Conservation (phyloP, 2,329 filamentous ascomycete species). For the Colletotrichum australisinense region DNA sequence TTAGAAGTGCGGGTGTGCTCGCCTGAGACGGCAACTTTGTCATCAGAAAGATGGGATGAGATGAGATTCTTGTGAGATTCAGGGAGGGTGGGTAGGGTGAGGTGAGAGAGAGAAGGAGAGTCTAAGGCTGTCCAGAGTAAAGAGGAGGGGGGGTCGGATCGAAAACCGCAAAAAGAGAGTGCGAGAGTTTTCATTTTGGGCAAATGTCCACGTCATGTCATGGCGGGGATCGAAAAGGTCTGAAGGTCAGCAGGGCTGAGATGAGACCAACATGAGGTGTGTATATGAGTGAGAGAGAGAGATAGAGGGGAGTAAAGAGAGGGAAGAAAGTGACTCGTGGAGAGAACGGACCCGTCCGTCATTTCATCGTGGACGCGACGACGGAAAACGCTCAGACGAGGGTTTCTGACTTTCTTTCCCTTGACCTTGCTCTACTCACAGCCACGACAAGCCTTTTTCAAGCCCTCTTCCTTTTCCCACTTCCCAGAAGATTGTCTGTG, state of each 20-base stretch:
- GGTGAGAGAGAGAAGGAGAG: background rate
- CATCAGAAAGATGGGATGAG: slow-evolving; percentile 9
- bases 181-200: background rate
- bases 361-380: background rate
- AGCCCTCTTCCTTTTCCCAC: background rate
- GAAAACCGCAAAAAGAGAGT: background rate
- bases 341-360: background rate
- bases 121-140: too few relatives aligned
- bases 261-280: slow-evolving; percentile 29
- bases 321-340: background rate
- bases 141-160: background rate
- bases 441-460: background rate
- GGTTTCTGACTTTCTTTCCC: background rate
- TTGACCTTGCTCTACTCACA: background rate
- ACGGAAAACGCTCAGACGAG: background rate
- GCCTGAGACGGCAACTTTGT: background rate
- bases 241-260: slow-evolving; percentile 27
- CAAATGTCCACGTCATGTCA: slow-evolving; percentile 3
- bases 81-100: background rate
- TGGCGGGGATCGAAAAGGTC: background rate
- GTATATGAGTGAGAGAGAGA: too few relatives aligned
- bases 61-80: slow-evolving; percentile 6
- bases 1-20: background rate
- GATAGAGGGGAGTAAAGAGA: too few relatives aligned
- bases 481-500: background rate